Evolutionary conservation across 169 alveolate species (phyloP), one percentile per base, ranked within the genome.

Genomic region (Theileria luwenshuni): DNA sequence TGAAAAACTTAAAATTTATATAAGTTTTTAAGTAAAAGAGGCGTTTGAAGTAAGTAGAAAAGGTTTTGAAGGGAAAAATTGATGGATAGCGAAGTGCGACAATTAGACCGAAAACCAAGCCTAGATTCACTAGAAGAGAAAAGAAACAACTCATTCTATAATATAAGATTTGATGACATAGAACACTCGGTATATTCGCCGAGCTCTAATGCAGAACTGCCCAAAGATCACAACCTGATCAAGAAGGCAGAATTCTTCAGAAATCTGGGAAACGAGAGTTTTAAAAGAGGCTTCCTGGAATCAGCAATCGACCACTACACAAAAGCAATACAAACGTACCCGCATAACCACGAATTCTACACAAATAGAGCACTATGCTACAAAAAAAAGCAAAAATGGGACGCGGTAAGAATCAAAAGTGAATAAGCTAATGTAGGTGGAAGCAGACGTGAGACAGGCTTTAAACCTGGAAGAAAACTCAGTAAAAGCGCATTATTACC

Each of bases 321-420:
- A 7, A 85, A 83, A 54, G 95, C 95, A 21, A 90, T 92, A 15
- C 79, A 72, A 38, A 60, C 61, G 42, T 90, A 90, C 59, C 84
- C 90, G 35, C 84, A 89, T 0, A 86, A 86, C 67, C 90, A 84
- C 74, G 90, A 84, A n/a, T 92, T 86, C 83, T 87, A 70, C 72
- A 92, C 95, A 10, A 92, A 92, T 73, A 59, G 95, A 42, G 95
- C 95, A 2, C 85, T 92, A 21, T 92, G 95, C 51, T 90, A 90
- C 83, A 92, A 92, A 65, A 84, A 84, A 58, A 90, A 86, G 74
- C 71, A 73, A 28, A 60, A 85, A 52, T 92, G 94, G 92, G 72
- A 69, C 25, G n/a, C 7, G 41, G 75, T 67, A 67, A 32, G 73
- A 54, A 12, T 3, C 3, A 13, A 41, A 8, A 38, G 12, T 27